These are phyloP conservation scores for Phaeosphaeriaceae sp. DNA, from an alignment of 2,329 filamentous ascomycete genomes.

Conservation along the genomic window DNA sequence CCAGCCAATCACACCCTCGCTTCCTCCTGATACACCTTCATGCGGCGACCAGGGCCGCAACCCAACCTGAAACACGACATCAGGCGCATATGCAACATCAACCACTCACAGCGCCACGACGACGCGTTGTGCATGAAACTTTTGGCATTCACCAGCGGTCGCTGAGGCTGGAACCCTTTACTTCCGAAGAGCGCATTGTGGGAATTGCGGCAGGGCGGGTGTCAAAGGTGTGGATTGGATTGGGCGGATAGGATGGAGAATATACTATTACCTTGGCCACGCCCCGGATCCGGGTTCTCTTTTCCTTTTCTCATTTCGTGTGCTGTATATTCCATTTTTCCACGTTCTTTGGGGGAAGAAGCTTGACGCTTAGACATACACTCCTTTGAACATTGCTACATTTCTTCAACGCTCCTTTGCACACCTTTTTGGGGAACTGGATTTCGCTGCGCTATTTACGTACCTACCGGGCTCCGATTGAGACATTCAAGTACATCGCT, in stretches of 20 bases:
- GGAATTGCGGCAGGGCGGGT: slow-evolving; percentile 13
- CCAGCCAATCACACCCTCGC: slow-evolving; percentile 17
- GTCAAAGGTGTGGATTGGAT: neutral
- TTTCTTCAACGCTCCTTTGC: slow-evolving; percentile 3
- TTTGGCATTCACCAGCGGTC: neutral
- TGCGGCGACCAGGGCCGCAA: slow-evolving; percentile 17
- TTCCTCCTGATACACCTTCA: slow-evolving; percentile 16
- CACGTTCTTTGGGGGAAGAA: neutral
- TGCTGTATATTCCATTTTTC: neutral
- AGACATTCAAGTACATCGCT: neutral
- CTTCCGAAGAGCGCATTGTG: slow-evolving; percentile 26
- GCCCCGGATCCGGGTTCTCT: neutral
- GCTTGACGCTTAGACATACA: neutral
- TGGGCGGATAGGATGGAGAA: slow-evolving; percentile 7
- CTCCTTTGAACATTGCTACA: neutral
- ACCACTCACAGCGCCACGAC: slow-evolving; percentile 7
- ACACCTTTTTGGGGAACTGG: neutral
- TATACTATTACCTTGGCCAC: slow-evolving; percentile 3
- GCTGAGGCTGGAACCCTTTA: slow-evolving; percentile 2
- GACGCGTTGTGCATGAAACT: slow-evolving; percentile 7
- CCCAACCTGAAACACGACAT: slow-evolving; percentile 25
- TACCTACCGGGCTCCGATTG: neutral
- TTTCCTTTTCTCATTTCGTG: neutral
- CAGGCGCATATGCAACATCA: slow-evolving; percentile 13
- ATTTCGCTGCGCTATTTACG: neutral